Evolutionary conservation across 768 basidiomycete species (phyloP).

Genomic region (Trametes maxima): DNA sequence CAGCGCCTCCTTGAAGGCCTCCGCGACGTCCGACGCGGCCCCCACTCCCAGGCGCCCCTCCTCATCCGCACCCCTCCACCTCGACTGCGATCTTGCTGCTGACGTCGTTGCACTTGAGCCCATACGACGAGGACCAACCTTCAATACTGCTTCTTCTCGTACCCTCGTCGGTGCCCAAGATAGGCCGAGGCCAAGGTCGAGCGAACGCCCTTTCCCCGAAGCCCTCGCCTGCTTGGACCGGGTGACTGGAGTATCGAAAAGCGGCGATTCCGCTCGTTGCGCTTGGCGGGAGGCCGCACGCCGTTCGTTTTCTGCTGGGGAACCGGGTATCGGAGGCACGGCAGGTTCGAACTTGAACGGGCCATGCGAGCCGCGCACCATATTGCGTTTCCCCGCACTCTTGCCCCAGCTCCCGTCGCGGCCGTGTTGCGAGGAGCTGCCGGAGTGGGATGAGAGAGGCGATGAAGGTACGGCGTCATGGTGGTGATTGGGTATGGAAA

Average conservation of each 20-base stretch:
- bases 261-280: conserved; percentile 7
- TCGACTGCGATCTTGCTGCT: conserved; percentile 18
- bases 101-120: conserved; percentile 19
- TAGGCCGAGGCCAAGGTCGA: conserved; percentile 70
- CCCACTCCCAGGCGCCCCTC: conserved; percentile 33
- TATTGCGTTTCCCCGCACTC: conserved; percentile 47
- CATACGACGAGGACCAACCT: conserved; percentile 14
- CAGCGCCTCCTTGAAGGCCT: conserved; percentile 39
- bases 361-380: conserved; percentile 49
- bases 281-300: background rate
- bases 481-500: conserved; percentile 8
- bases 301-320: conserved; percentile 30
- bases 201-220: conserved; percentile 62
- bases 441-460: conserved; percentile 28
- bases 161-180: conserved; percentile 73
- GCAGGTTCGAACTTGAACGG: conserved; percentile 72
- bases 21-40: conserved; percentile 39
- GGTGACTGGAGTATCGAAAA: background rate
- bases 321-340: conserved; percentile 47
- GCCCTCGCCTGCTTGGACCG: conserved; percentile 21
- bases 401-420: conserved; percentile 57
- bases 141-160: conserved; percentile 63
- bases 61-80: conserved; percentile 32
- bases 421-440: conserved; percentile 22
- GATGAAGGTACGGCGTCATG: conserved; percentile 22